Evolutionary conservation across 2,329 filamentous ascomycete species (phyloP).

Genomic region (Emydomyces testavorans): DNA sequence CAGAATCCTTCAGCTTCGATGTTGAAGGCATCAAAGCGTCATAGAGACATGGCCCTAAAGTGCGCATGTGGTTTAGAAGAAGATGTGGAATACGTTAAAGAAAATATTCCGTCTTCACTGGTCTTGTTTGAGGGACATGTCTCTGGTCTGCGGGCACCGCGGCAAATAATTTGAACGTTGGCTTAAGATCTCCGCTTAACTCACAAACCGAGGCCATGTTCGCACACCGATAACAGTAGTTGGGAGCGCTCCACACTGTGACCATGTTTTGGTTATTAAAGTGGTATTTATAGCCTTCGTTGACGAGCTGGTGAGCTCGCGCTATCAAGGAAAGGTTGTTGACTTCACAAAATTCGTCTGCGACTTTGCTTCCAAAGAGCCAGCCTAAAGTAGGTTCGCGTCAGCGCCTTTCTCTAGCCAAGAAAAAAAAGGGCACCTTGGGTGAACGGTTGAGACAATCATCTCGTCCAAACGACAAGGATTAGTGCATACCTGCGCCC

Average conservation of each 20-base stretch:
- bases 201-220: slow-evolving; percentile 85
- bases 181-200: slow-evolving; percentile 69
- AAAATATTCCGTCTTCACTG: slow-evolving; percentile 40
- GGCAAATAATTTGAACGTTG: slow-evolving; percentile 60
- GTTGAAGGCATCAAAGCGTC: too few relatives aligned
- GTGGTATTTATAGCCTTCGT: slow-evolving; percentile 97
- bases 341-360: slow-evolving; percentile 96
- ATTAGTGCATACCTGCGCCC: slow-evolving; percentile 54
- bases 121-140: slow-evolving; percentile 35
- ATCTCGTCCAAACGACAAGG: too few relatives aligned
- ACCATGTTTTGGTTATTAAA: slow-evolving; percentile 97
- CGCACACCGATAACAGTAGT: slow-evolving; percentile 97
- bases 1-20: too few relatives aligned
- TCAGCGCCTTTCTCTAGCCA: not conserved
- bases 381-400: slow-evolving; percentile 11
- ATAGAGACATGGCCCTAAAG: too few relatives aligned
- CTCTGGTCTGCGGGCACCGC: slow-evolving; percentile 38
- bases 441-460: slow-evolving; percentile 60
- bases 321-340: slow-evolving; percentile 94
- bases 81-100: too few relatives aligned
- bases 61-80: too few relatives aligned
- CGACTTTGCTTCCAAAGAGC: slow-evolving; percentile 17
- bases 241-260: slow-evolving; percentile 78
- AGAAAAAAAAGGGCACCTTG: not conserved
- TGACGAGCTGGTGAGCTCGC: slow-evolving; percentile 92